Percentiles rank a stretch among this genome's conserved stretches.
Conservation (phyloP, 2,329 filamentous ascomycete species). For the Xylariaceae sp. region DNA sequence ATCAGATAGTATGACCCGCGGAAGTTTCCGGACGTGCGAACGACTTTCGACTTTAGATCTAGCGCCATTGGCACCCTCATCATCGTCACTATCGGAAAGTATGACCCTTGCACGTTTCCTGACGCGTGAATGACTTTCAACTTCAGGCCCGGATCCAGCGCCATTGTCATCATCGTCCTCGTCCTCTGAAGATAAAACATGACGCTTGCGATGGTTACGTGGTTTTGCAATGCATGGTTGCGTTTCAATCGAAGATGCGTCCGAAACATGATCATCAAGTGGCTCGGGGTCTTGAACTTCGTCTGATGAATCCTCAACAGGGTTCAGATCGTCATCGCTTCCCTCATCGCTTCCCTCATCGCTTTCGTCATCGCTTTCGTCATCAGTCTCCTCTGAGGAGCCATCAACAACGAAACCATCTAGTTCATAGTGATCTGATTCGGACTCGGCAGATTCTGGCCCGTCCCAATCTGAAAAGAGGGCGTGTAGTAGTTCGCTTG, state of each 20-base stretch:
- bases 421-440: slow-evolving; percentile 25
- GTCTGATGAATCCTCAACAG: no score
- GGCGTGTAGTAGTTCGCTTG: no score
- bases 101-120: slow-evolving; percentile 17
- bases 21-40: slow-evolving; percentile 13
- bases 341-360: no score
- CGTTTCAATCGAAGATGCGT: slow-evolving; percentile 16
- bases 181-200: slow-evolving; percentile 29
- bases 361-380: no score
- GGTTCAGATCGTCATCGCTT: no score
- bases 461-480: no score
- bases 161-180: slow-evolving; percentile 9
- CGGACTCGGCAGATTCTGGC: slow-evolving; percentile 11
- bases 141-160: neutral
- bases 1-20: slow-evolving; percentile 15
- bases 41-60: neutral
- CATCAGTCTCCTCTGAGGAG: slow-evolving; percentile 9
- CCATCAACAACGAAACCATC: slow-evolving; percentile 25
- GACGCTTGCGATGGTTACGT: slow-evolving; percentile 21
- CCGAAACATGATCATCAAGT: slow-evolving; percentile 10
- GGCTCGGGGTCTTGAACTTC: slow-evolving; percentile 24
- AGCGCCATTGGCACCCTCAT: neutral
- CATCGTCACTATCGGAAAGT: slow-evolving; percentile 9
- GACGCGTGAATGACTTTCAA: neutral
- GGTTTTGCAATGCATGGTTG: slow-evolving; percentile 8